Percentiles rank a stretch among this genome's conserved stretches.
phyloP scores from a whole-genome alignment of 2,329 filamentous ascomycete genomes.

The Hypoxylon sp. region DNA sequence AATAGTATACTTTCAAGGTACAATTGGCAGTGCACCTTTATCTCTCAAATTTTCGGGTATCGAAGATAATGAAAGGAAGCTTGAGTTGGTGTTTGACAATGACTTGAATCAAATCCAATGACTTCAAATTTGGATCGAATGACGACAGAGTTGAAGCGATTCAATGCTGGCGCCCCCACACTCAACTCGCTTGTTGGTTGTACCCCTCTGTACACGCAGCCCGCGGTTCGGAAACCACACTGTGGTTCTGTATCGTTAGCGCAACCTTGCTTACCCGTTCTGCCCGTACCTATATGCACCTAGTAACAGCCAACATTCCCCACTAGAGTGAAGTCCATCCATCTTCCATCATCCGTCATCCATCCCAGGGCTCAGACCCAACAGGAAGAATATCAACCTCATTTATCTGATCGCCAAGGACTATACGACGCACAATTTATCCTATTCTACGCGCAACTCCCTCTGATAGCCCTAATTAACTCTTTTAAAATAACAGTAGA shows the following conservation, averaged over 20 bases:
- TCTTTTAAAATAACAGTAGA: background rate
- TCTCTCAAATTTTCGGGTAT: too few relatives aligned
- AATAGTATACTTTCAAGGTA: too few relatives aligned
- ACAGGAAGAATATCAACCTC: background rate
- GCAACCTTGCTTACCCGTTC: too few relatives aligned
- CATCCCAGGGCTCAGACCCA: background rate
- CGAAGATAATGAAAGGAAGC: background rate
- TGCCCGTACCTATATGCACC: too few relatives aligned
- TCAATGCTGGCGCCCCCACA: slow-evolving; percentile 2
- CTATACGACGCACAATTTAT: background rate
- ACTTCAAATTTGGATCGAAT: background rate
- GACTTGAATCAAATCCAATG: too few relatives aligned
- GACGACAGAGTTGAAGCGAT: background rate
- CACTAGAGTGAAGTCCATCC: background rate
- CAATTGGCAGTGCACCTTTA: too few relatives aligned
- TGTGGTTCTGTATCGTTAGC: slow-evolving; percentile 13
- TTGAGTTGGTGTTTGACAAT: background rate
- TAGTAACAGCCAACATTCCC: too few relatives aligned
- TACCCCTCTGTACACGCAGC: background rate
- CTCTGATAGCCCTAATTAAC: background rate
- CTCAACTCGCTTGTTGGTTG: slow-evolving; percentile 1
- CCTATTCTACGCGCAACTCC: background rate
- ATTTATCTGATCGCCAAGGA: background rate
- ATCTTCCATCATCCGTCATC: background rate
- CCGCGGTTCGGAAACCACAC: slow-evolving; percentile 13